These are phyloP conservation scores for Pseudotsuga menziesii DNA, from an alignment of 75 land plant genomes.

Conservation along the genomic window DNA sequence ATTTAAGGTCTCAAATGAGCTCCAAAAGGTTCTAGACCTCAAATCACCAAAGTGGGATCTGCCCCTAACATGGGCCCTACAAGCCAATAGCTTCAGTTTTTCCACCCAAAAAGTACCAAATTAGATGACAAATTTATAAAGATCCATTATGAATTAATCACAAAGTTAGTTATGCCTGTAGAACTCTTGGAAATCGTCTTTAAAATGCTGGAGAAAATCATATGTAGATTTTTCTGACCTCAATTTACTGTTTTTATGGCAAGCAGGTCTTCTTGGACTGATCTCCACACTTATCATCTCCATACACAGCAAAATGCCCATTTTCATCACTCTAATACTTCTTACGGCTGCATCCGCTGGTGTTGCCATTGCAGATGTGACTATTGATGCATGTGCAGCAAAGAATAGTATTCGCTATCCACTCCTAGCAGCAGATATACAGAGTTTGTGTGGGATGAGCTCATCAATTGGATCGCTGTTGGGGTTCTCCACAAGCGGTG, in stretches of 20 bases:
- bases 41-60: too few relatives aligned
- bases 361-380: constrained; percentile 56
- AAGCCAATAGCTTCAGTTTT: too few relatives aligned
- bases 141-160: too few relatives aligned
- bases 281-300: constrained; percentile 10
- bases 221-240: constrained; percentile 13
- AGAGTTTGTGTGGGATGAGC: constrained; percentile 41
- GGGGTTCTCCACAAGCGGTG: constrained; percentile 49
- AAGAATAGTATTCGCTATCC: constrained; percentile 49
- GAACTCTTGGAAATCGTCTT: background rate
- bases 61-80: too few relatives aligned
- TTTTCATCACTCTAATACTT: constrained; percentile 16
- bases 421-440: constrained; percentile 47
- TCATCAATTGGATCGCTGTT: constrained; percentile 38
- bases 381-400: constrained; percentile 59
- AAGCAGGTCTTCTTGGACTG: constrained; percentile 13
- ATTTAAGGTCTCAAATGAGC: too few relatives aligned
- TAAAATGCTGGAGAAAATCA: background rate
- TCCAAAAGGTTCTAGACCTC: too few relatives aligned
- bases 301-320: constrained; percentile 5
- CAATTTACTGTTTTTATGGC: constrained; percentile 20
- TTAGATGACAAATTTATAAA: too few relatives aligned
- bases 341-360: constrained; percentile 9
- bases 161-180: too few relatives aligned
- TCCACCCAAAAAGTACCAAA: too few relatives aligned